phyloP scores from a whole-genome alignment of 2,329 filamentous ascomycete genomes.

The Sporothrix variecibatus region DNA sequence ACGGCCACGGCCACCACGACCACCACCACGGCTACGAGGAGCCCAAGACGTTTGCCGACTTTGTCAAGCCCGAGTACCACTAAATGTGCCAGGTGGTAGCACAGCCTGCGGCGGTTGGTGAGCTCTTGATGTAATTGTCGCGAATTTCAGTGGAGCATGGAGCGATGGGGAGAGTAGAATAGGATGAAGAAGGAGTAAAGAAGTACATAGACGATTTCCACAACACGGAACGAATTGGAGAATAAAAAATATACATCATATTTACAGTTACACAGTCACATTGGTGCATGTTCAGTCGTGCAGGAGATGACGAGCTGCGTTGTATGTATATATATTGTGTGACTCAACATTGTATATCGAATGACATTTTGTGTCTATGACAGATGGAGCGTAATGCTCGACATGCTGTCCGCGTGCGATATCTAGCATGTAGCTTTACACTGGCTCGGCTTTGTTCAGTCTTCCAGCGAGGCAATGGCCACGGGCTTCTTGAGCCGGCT shows the following conservation, averaged over 20 bases:
- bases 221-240: background rate
- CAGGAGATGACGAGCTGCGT: background rate
- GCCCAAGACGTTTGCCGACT: constrained; percentile 97
- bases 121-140: background rate
- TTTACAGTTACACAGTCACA: background rate
- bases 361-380: background rate
- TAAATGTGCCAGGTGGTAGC: constrained; percentile 48
- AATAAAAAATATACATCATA: background rate
- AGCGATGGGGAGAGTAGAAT: background rate
- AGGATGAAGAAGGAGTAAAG: background rate
- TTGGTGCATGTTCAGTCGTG: background rate
- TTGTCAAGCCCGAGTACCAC: constrained; percentile 91
- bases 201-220: background rate
- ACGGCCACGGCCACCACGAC: constrained; percentile 60
- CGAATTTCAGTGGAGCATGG: background rate
- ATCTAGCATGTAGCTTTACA: background rate
- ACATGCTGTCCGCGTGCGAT: background rate
- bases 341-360: background rate
- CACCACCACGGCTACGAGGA: constrained; percentile 68
- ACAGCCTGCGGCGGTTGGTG: no score
- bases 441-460: background rate
- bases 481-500: background rate
- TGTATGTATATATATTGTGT: background rate
- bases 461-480: background rate
- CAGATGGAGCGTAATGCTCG: background rate